A percentile compares a stretch with the other conserved stretches of the same genome.
Evolutionary conservation across 1,139 yeast species (phyloP).

Genomic region (Kodamaea arcana): DNA sequence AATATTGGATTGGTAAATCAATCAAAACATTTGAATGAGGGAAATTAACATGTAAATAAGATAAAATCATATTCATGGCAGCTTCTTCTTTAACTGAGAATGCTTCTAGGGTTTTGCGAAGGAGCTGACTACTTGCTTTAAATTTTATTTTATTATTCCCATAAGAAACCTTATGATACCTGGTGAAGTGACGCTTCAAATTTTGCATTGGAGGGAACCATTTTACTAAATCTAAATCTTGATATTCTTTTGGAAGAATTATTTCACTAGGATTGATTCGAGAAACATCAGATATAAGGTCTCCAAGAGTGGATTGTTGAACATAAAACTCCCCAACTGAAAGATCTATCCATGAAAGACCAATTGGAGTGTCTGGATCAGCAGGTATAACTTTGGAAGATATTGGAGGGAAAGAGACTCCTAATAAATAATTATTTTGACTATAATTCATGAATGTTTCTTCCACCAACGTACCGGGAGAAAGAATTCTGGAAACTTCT

Average conservation of each 20-base stretch:
- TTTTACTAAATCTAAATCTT: conserved; percentile 26
- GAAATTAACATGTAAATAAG: conserved; percentile 37
- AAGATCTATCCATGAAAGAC: conserved; percentile 85
- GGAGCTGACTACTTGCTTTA: conserved; percentile 48
- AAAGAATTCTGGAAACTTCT: conserved; percentile 71
- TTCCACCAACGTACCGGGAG: conserved; percentile 91
- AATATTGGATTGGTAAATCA: conserved; percentile 35
- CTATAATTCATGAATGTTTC: conserved; percentile 76
- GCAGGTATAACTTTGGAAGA: conserved; percentile 26
- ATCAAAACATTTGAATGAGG: conserved; percentile 38
- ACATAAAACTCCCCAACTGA: conserved; percentile 76
- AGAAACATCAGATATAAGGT: conserved; percentile 57
- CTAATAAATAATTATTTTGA: conserved; percentile 65
- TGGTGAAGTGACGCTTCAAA: conserved; percentile 55
- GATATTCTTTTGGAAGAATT: conserved; percentile 40
- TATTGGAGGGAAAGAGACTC: conserved; percentile 51
- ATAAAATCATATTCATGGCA: conserved; percentile 42
- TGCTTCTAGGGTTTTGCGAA: conserved; percentile 53
- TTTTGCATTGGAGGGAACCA: conserved; percentile 63
- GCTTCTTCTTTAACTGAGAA: conserved; percentile 43
- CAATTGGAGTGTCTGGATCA: conserved; percentile 51
- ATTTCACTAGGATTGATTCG: conserved; percentile 70
- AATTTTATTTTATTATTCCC: conserved; percentile 32
- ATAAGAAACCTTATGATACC: conserved; percentile 43
- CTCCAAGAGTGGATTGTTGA: conserved; percentile 54